Base-by-base conservation (phyloP, 2,329 filamentous ascomycete genomes). In the Dendryphion nanum region DNA sequence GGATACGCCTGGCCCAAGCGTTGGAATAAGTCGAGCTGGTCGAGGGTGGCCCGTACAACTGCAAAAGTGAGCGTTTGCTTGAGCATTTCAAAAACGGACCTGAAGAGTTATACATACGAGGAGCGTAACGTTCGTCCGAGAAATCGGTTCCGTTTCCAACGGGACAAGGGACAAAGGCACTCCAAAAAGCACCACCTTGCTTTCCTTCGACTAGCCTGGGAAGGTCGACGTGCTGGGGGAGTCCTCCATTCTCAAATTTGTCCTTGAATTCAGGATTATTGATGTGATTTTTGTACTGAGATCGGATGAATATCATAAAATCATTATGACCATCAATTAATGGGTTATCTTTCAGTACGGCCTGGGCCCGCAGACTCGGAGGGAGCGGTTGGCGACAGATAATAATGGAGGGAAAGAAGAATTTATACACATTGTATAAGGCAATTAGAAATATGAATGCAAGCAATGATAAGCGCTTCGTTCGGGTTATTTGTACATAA, bases 171-270 rank as follows among this genome's bases (percentile, higher is more conserved):
- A 85, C 81, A 55, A 77, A 97, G 7, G 93, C 88, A 59, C 85
- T 90, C 91, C 90, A 96, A 63, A 96, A 96, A n/a, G 86, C 83
- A 38, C 89, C 91, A 26, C 89, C 89, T 45, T 84, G 81, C 50
- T 76, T 74, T 2, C 90, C 89, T 34, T 79, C 66, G 23, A 78
- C 74, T 33, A 95, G 74, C 4, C 90, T 81, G 1, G 85, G 82
- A 6, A 95, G 70, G 62, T 97, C 91, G 36, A 93, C 84, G 50
- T 97, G 86, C 3, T 74, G 74, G 0, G 63, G 57, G 35, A 95
- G 67, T 1, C 78, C 79, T 20, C 86, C 88, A 16, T 85, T 70
- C 48, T 83, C 77, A 57, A 95, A 95, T 5, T 78, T 76, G 24
- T 81, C 68, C n/a, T 77, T 83, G 68, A 95, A 96, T 33, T 82